Evolutionary conservation across 495 filamentous ascomycete genomes (phyloP).

Genomic region (Xylaria longipes): DNA sequence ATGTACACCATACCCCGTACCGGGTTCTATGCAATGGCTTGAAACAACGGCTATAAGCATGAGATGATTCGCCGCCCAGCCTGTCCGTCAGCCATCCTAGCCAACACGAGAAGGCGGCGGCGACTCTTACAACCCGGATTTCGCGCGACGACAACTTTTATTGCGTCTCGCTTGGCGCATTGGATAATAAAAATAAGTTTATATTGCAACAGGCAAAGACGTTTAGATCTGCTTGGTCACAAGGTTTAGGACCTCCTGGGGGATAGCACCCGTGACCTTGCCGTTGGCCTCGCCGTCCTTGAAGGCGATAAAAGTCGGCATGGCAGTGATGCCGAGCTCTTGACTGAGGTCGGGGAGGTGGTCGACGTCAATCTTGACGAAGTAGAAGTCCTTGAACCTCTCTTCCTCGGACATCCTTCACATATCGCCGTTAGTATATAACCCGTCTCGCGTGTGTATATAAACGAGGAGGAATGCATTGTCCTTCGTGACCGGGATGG

Average conservation of each 20-base stretch:
- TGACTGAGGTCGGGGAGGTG: slow-evolving; percentile 75
- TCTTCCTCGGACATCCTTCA: slow-evolving; percentile 31
- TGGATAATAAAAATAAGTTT: background rate
- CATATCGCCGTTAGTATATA: slow-evolving; percentile 18
- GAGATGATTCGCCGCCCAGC: background rate
- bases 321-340: slow-evolving; percentile 85
- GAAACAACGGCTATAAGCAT: background rate
- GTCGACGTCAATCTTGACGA: slow-evolving; percentile 96
- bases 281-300: slow-evolving; percentile 70
- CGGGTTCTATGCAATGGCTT: background rate
- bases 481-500: background rate
- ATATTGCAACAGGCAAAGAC: background rate
- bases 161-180: background rate
- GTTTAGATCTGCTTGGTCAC: slow-evolving; percentile 44
- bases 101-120: background rate
- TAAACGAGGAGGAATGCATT: background rate
- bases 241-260: slow-evolving; percentile 62
- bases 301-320: slow-evolving; percentile 94
- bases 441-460: slow-evolving; percentile 1
- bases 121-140: no score
- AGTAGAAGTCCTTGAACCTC: slow-evolving; percentile 58
- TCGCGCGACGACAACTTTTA: background rate
- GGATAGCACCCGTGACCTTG: slow-evolving; percentile 85
- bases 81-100: background rate
- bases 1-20: background rate